Evolutionary conservation across 2,329 filamentous ascomycete genomes (phyloP).

Genomic region (Xylariomycetidae sp.): DNA sequence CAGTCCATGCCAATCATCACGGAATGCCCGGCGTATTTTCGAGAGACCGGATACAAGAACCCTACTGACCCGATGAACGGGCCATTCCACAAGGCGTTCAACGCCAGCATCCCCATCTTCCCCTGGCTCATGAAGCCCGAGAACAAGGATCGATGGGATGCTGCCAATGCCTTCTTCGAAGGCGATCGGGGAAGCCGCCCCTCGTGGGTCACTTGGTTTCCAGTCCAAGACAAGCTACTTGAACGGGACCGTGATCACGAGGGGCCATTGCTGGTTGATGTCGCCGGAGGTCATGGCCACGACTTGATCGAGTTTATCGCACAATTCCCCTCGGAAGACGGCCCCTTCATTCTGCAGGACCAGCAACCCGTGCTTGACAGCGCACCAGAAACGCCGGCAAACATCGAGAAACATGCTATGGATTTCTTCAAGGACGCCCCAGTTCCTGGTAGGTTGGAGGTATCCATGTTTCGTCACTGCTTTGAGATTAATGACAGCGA

Average conservation of each 20-base stretch:
- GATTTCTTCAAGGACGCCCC: conserved; percentile 9
- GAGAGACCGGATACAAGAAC: conserved; percentile 5
- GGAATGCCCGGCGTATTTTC: conserved; percentile 4
- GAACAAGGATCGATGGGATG: conserved; percentile 11
- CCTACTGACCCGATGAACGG: too few relatives aligned
- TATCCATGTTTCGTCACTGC: too few relatives aligned
- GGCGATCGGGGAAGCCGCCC: conserved; percentile 11
- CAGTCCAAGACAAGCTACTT: conserved; percentile 11
- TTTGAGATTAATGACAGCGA: too few relatives aligned
- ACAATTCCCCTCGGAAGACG: conserved; percentile 8
- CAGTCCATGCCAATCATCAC: conserved; percentile 5
- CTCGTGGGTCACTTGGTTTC: conserved; percentile 14
- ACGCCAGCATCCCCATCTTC: conserved; percentile 9
- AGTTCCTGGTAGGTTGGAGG: too few relatives aligned
- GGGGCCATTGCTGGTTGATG: conserved; percentile 9
- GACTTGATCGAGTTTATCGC: conserved; percentile 10
- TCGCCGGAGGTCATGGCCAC: conserved; percentile 13
- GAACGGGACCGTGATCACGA: conserved; percentile 2
- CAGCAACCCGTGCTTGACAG: conserved; percentile 9
- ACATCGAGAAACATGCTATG: conserved; percentile 6
- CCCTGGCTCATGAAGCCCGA: conserved; percentile 9
- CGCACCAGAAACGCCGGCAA: conserved; percentile 5
- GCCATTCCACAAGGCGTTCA: too few relatives aligned
- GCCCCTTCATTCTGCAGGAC: conserved; percentile 10
- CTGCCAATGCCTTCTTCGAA: conserved; percentile 13